Evolutionary conservation across 2,329 filamentous ascomycete genomes (phyloP).

Genomic region (Cylindrodendrum hubeiense): DNA sequence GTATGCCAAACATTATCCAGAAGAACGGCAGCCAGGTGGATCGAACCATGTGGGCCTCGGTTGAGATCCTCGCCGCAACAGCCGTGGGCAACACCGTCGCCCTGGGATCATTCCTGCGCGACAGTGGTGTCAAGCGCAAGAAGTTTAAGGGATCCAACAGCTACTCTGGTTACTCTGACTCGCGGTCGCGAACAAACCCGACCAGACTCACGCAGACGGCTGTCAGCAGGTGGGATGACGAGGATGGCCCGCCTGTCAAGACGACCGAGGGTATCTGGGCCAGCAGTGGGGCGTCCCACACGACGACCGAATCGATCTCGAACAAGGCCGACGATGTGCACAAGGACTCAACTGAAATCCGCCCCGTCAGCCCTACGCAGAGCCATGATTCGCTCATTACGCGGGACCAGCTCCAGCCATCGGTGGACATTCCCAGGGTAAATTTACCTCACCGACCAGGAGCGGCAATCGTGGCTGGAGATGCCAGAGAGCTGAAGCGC

Average conservation of each 20-base stretch:
- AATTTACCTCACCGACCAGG: slow-evolving; percentile 28
- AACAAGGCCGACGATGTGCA: slow-evolving; percentile 32
- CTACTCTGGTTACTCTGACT: slow-evolving; percentile 43
- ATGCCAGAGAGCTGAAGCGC: slow-evolving; percentile 31
- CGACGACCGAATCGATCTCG: slow-evolving; percentile 34
- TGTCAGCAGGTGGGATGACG: slow-evolving; percentile 41
- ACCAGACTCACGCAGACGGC: slow-evolving; percentile 37
- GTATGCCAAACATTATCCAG: slow-evolving; percentile 79
- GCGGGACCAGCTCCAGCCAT: slow-evolving; percentile 33
- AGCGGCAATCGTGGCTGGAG: slow-evolving; percentile 32
- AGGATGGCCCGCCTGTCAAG: slow-evolving; percentile 27
- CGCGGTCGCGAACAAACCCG: slow-evolving; percentile 37
- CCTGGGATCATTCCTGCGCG: slow-evolving; percentile 88
- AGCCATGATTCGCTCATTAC: slow-evolving; percentile 46
- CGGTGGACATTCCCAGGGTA: slow-evolving; percentile 27
- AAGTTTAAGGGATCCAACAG: slow-evolving; percentile 76
- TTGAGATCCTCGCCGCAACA: slow-evolving; percentile 88
- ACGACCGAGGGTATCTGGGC: slow-evolving; percentile 44
- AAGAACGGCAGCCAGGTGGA: slow-evolving; percentile 80
- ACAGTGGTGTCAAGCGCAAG: slow-evolving; percentile 86
- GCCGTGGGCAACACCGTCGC: slow-evolving; percentile 87
- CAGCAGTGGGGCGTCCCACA: slow-evolving; percentile 34
- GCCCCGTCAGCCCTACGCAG: slow-evolving; percentile 41
- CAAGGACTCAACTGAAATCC: slow-evolving; percentile 29
- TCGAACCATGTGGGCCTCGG: slow-evolving; percentile 85